Base-by-base conservation (phyloP, 2,329 filamentous ascomycete genomes). In the Zymoseptoria tritici region DNA sequence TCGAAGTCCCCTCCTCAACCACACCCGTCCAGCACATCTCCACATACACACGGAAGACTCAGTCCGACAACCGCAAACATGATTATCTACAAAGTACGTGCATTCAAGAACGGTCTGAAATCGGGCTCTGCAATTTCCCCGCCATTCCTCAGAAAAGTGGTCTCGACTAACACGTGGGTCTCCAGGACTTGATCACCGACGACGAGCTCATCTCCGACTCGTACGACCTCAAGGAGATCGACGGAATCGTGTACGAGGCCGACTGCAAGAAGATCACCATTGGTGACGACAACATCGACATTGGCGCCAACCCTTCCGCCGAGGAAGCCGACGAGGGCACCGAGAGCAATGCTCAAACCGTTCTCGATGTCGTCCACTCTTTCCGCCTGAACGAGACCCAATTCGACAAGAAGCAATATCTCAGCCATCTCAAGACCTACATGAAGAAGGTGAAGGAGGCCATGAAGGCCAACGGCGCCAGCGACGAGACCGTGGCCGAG, bases 121-220 rank as follows among this genome's bases (percentile, higher is more conserved):
- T 24, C 46, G 50, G 16, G 24, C 26, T 31, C 29, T 54, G 5
- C 26, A 9, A 19, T 11, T 9, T 21, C 50, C 20, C n/a, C 16
- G 11, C 24, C 16, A 22, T 22, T n/a, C 6, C 6, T 6, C 13
- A 19, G 50, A 52, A 52, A 52, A 21, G 20, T 52, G 50, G 50
- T 20, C 50, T 20, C 7, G 16, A 52, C 20, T 52, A 52, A 21
- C 50, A 24, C 50, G 50, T 57, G 46, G 50, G 21, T 55, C 36
- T 49, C 62, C 72, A 99, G 94, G 94, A 99, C 76, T 80, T 94
- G 71, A 76, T 97, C 79, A 89, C 85, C 78, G 90, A 81, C 68
- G 93, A 97, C 81, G 94, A 99, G 88, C 84, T 99, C 77, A 87
- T 97, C 86, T 95, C 94, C 73, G 93, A 97, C 81, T 94, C 89